Percentiles rank a stretch among this genome's conserved stretches.
Evolutionary conservation across 768 basidiomycete genomes (phyloP).

Genomic region (Lentinula detonsa): DNA sequence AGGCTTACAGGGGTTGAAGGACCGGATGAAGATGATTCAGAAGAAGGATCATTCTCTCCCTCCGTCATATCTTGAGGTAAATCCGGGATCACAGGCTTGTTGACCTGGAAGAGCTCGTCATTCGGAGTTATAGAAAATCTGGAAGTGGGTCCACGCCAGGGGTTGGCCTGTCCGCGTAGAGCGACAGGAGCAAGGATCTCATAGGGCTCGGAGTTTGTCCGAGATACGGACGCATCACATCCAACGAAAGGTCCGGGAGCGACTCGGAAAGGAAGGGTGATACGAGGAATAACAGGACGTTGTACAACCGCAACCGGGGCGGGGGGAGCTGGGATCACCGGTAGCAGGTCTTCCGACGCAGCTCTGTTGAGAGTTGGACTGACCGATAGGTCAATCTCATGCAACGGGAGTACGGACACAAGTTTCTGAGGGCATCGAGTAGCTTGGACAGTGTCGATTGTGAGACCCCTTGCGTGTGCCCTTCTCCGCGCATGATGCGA

Average conservation of each 20-base stretch:
- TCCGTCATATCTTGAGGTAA: constrained; percentile 19
- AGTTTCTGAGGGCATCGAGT: constrained; percentile 28
- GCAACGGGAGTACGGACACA: constrained; percentile 35
- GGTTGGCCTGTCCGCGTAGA: neutral
- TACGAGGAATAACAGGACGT: constrained; percentile 3
- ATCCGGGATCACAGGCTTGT: constrained; percentile 11
- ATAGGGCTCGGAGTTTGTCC: neutral
- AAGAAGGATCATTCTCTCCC: constrained; percentile 10
- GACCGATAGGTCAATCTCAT: constrained; percentile 24
- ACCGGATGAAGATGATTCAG: constrained; percentile 15
- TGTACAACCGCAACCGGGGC: neutral
- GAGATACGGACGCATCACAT: neutral
- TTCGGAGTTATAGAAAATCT: constrained; percentile 4
- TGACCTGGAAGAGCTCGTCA: neutral
- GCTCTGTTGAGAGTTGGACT: constrained; percentile 9
- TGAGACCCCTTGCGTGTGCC: constrained; percentile 37
- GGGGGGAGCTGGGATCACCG: constrained; percentile 1
- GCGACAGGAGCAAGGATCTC: neutral
- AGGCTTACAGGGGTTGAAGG: constrained; percentile 25
- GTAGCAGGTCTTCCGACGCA: constrained; percentile 12
- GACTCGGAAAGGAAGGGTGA: neutral
- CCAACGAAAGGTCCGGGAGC: neutral
- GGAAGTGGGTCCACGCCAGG: constrained; percentile 2
- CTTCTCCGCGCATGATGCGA: constrained; percentile 44
- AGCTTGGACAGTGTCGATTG: constrained; percentile 36